Evolutionary conservation across 2,329 filamentous ascomycete genomes (phyloP), one percentile per base, ranked within the genome.

Genomic region (Monosporascus sp.): DNA sequence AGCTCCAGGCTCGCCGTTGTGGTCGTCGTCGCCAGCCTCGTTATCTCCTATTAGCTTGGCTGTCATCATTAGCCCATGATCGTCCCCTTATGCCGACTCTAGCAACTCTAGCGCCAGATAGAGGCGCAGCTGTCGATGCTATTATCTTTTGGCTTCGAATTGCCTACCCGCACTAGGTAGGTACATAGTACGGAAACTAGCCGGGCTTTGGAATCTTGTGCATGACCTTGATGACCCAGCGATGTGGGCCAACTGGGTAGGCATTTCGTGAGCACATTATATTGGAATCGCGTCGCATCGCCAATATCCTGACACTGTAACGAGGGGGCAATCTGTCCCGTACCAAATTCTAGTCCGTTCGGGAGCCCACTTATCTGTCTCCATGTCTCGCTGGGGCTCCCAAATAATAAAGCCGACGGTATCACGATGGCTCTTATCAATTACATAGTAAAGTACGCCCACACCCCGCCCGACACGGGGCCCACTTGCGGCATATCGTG

Each of bases 401-500:
- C 35, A 50, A 37, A 56, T 43, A 44, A 48, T 52, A 54, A 49
- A 57, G 58, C 58, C 59, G 56, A 60, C 51, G 55, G 4, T 31
- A 31, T 11, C 28, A 31, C 28, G 8, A 31, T 11, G 28, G 53
- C 50, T 57, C 65, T 66, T 65, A 66, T 67, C 64, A 63, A 53
- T 55, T 58, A 57, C 52, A 45, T 46, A 31, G 28, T 31, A 2
- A 8, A n/a, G 28, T 54, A 50, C 56, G 49, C 55, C 58, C 52
- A 52, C 57, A 56, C 59, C 51, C 52, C 54, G 57, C 59, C 58
- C 56, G 56, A 54, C 55, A 60, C 56, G 58, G 62, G 9, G 58
- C 64, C 64, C 60, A 65, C 60, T 53, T 59, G 62, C 59, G 55
- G 60, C 58, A 62, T 58, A 58, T 60, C 59, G 59, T 62, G 60